Conservation (phyloP, 2,329 filamentous ascomycete genomes). For the Penicillium decumbens region DNA sequence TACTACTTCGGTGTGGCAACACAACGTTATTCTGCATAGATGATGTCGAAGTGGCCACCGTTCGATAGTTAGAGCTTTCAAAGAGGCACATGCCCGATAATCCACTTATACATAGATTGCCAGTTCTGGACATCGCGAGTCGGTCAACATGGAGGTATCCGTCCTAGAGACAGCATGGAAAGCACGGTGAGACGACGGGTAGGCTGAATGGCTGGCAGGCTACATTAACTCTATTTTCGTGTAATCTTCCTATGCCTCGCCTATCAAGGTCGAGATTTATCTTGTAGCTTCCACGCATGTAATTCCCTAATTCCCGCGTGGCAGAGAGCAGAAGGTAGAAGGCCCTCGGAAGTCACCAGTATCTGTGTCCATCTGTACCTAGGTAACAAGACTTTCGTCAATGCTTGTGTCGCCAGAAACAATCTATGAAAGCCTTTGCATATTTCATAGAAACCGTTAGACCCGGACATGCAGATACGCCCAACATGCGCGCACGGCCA, state of each 20-base stretch:
- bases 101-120: slow-evolving; percentile 10
- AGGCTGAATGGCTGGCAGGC: slow-evolving; percentile 15
- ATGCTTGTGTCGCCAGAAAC: background rate
- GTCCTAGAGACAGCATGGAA: background rate
- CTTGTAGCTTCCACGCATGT: background rate
- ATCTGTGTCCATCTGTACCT: background rate
- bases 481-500: slow-evolving; percentile 13
- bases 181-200: slow-evolving; percentile 6
- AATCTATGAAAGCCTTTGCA: background rate
- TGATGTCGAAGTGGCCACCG: background rate
- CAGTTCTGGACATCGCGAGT: background rate
- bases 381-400: background rate
- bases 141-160: background rate
- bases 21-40: slow-evolving; percentile 1
- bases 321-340: background rate
- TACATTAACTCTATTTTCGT: slow-evolving; percentile 24
- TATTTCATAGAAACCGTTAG: background rate
- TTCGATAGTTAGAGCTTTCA: background rate
- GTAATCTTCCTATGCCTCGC: slow-evolving; percentile 10
- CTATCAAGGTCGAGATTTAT: slow-evolving; percentile 2
- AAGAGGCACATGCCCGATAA: background rate
- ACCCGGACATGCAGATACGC: slow-evolving; percentile 7
- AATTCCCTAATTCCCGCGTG: slow-evolving; percentile 6
- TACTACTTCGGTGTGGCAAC: background rate
- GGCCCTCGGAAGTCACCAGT: background rate